Percentiles rank a stretch among this genome's conserved stretches.
Evolutionary conservation across 345 rosid species (phyloP).

Genomic region (Excoecaria agallocha): DNA sequence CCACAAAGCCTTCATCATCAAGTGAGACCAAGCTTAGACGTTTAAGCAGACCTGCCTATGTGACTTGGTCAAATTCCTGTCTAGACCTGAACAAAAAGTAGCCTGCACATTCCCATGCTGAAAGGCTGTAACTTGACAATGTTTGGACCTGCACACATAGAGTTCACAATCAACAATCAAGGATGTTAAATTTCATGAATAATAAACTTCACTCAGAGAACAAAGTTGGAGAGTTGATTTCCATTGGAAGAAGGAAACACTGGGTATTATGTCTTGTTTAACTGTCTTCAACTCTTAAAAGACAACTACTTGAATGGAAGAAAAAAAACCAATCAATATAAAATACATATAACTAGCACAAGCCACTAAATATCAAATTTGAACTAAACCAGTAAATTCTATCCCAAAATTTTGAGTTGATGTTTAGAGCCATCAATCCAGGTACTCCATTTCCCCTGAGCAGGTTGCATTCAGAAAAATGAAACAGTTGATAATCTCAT

Average conservation of each 20-base stretch:
- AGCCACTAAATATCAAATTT: neutral
- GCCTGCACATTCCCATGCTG: conserved; percentile 45
- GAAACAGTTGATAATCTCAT: neutral
- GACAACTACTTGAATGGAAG: neutral
- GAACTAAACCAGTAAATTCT: neutral
- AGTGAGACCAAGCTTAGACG: conserved; percentile 28
- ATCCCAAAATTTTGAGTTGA: neutral
- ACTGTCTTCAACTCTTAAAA: neutral
- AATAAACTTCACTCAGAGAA: neutral
- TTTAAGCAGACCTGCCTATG: conserved; percentile 25
- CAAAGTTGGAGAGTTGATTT: neutral
- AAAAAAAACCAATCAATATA: neutral
- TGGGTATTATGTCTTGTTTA: neutral
- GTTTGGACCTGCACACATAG: conserved; percentile 4
- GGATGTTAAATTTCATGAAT: neutral
- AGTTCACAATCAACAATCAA: neutral
- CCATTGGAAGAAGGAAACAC: neutral
- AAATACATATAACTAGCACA: neutral
- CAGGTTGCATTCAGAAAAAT: neutral
- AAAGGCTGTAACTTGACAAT: conserved; percentile 21
- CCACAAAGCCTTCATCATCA: conserved; percentile 25
- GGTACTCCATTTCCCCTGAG: neutral
- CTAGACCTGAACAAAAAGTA: conserved; percentile 33
- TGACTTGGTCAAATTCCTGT: conserved; percentile 32
- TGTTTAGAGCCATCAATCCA: neutral